Percentiles rank a stretch among this genome's conserved stretches.
Evolutionary conservation across 2,329 filamentous ascomycete genomes (phyloP).

Genomic region (Apiospora rasikravindrae): DNA sequence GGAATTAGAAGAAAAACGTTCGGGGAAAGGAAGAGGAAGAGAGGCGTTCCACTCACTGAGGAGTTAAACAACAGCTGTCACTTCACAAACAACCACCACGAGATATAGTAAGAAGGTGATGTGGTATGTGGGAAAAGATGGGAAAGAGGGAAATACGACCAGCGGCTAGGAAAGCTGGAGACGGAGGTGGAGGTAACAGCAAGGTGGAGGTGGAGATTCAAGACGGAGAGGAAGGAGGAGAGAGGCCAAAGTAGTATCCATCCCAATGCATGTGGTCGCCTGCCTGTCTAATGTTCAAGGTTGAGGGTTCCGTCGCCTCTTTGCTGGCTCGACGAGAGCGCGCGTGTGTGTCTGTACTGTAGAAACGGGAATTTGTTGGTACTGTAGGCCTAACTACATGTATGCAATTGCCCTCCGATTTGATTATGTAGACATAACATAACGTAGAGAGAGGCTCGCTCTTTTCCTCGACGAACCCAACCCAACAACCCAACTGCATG

Average conservation of each 20-base stretch:
- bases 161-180: conserved; percentile 6
- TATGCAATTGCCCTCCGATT: too few species aligned
- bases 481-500: background rate
- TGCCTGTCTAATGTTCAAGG: background rate
- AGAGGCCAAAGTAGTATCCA: background rate
- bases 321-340: too few species aligned
- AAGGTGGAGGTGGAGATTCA: conserved; percentile 12
- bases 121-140: conserved; percentile 7
- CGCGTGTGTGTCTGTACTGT: background rate
- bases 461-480: too few species aligned
- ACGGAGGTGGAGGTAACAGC: conserved; percentile 1
- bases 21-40: background rate
- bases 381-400: background rate
- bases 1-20: background rate
- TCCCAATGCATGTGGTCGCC: conserved; percentile 10
- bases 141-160: conserved; percentile 15
- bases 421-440: too few species aligned
- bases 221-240: background rate
- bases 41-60: background rate
- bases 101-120: background rate
- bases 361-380: too few species aligned
- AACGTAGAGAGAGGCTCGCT: too few species aligned
- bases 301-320: background rate
- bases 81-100: background rate
- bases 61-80: background rate